Conservation (phyloP, 108 stramenopile genomes). For the Aureococcus anophagefferens region DNA sequence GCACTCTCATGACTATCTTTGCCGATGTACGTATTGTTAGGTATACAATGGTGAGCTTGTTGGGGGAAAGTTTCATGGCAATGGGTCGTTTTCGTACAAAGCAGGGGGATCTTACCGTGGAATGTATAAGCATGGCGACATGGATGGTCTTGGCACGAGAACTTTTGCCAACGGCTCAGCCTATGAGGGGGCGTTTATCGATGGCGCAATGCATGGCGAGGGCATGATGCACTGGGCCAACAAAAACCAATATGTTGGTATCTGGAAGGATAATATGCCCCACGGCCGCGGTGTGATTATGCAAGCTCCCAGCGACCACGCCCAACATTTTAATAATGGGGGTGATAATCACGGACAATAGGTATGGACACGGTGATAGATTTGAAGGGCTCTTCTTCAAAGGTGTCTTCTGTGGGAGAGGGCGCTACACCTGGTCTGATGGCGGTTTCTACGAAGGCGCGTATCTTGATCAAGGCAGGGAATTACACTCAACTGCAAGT, state of each 20-base stretch:
- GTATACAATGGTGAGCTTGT: not conserved
- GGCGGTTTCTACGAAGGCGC: slow-evolving; percentile 13
- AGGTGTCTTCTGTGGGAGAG: slow-evolving; percentile 9
- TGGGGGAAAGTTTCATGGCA: not conserved
- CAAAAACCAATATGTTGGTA: slow-evolving; percentile 8
- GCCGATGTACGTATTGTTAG: no score
- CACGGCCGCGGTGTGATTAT: slow-evolving; percentile 9
- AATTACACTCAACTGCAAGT: not conserved
- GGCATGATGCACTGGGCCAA: slow-evolving; percentile 11
- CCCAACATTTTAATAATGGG: no score
- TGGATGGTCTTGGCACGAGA: not conserved
- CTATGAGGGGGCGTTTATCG: no score
- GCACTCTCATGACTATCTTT: no score
- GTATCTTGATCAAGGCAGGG: slow-evolving; percentile 3
- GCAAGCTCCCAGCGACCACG: no score
- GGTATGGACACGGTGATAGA: slow-evolving; percentile 9
- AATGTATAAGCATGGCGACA: not conserved
- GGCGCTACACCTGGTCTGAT: slow-evolving; percentile 6
- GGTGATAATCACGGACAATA: no score
- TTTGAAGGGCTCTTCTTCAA: slow-evolving; percentile 12
- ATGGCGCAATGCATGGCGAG: not conserved
- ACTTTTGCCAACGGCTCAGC: no score
- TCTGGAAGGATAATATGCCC: slow-evolving; percentile 12
- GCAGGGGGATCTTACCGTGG: not conserved
- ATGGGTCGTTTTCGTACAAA: not conserved